A percentile compares a stretch with the other conserved stretches of the same genome.
phyloP scores from a whole-genome alignment of 257 asterid species.

The Thymus mandschuricus region DNA sequence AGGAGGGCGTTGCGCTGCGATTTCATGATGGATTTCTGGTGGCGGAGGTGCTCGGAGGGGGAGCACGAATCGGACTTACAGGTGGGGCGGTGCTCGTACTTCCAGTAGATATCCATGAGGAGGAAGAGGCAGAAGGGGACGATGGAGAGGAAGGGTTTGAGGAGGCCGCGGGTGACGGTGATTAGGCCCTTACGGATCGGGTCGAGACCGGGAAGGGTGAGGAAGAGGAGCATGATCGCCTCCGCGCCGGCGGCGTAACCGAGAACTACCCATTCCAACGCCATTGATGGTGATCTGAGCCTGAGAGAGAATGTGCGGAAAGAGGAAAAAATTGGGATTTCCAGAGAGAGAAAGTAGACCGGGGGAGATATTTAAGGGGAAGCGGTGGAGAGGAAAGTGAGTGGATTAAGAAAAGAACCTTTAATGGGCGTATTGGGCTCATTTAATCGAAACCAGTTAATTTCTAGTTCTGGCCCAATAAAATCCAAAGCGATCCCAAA shows the following conservation, averaged over 20 bases:
- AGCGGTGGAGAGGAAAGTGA: neutral
- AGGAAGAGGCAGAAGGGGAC: conserved; percentile 91
- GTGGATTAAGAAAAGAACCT: conserved; percentile 38
- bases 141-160: conserved; percentile 79
- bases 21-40: conserved; percentile 91
- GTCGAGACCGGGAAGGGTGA: conserved; percentile 86
- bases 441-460: neutral
- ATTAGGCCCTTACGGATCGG: conserved; percentile 85
- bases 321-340: conserved; percentile 7
- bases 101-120: conserved; percentile 91
- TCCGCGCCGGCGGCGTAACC: conserved; percentile 97
- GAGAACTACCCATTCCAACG: conserved; percentile 92
- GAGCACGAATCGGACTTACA: conserved; percentile 81
- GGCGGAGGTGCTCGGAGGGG: conserved; percentile 88
- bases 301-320: neutral
- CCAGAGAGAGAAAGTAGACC: conserved; percentile 23
- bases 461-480: no score
- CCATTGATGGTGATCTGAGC: conserved; percentile 54
- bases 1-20: conserved; percentile 91
- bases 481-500: no score
- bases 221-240: conserved; percentile 89
- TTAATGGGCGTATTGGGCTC: conserved; percentile 31
- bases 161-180: conserved; percentile 71
- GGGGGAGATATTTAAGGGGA: neutral
- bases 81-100: conserved; percentile 79